Evolutionary conservation across 768 basidiomycete species (phyloP), one percentile per base, ranked within the genome.

Genomic region (Clitopilus hobsonii): DNA sequence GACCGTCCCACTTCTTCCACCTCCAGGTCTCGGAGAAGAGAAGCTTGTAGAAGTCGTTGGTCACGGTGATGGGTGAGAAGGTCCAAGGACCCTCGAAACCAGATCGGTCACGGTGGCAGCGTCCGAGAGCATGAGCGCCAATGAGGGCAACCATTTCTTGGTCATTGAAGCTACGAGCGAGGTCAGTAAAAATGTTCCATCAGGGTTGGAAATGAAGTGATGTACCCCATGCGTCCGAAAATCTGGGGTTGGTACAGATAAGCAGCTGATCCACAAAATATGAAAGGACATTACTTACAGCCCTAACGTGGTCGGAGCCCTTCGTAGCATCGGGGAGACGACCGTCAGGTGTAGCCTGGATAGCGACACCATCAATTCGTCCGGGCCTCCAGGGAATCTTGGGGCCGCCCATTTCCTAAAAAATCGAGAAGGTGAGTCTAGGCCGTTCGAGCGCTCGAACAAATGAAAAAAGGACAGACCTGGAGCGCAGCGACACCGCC

Each of bases 1-100:
- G 93, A 52, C 92, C 95, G 58, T 75, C 73, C 94, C 96, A 98
- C 72, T 94, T 96, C 74, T 81, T 89, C 94, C 94, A 96, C n/a
- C 85, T 78, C 90, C 91, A 92, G 55, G 81, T 91, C 78, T 97
- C 94, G 62, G 86, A 80, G 63, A 93, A 84, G 55, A 99, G 78
- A 24, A 98, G 82, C 63, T 85, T 85, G 83, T 74, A 94, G 75
- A 76, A 95, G 65, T 91, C 91, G 69, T 95, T 94, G 38, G 89
- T 88, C 63, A 94, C 68, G 2, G 91, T 91, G 20, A 84, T 91
- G 3, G 94, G 94, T 14, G 92, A 91, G 83, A 95, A 94, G 1
- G 94, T 94, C 92, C 90, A 94, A n/a, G 91, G 93, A 10, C 90
- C 93, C 6, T 90, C 86, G 67, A 87, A 95, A 38, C 90, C 91